Percentiles rank a stretch among this genome's conserved stretches.
These are phyloP conservation scores for Bruguiera parviflora DNA, from an alignment of 345 rosid genomes.

Conservation along the genomic window DNA sequence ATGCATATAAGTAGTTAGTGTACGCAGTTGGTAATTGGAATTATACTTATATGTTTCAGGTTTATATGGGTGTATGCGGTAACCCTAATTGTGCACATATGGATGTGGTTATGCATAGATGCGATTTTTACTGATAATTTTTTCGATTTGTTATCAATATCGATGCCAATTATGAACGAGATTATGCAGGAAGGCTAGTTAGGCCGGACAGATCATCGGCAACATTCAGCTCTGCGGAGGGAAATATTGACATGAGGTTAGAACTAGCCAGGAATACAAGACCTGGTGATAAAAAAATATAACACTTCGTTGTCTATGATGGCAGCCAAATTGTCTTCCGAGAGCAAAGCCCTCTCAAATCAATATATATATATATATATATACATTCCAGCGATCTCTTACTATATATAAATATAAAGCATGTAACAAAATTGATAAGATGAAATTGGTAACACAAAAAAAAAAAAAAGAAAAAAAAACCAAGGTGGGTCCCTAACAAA, in stretches of 20 bases:
- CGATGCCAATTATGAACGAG: background rate
- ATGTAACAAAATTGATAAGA: background rate
- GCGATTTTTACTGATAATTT: too few relatives aligned
- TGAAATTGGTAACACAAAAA: too few relatives aligned
- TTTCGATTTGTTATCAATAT: background rate
- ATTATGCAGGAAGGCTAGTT: slow-evolving; percentile 1
- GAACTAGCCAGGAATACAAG: background rate
- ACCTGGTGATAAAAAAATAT: background rate
- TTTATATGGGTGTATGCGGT: too few relatives aligned
- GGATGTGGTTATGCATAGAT: too few relatives aligned
- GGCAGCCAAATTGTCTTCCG: slow-evolving; percentile 16
- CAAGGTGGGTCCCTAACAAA: too few relatives aligned
- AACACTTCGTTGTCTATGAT: slow-evolving; percentile 1
- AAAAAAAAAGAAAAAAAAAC: too few relatives aligned
- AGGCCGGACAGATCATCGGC: slow-evolving; percentile 10
- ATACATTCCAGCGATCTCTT: too few relatives aligned
- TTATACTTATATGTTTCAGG: too few relatives aligned
- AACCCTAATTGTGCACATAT: too few relatives aligned
- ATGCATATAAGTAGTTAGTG: too few relatives aligned
- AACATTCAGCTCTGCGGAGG: slow-evolving; percentile 2
- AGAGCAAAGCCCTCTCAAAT: slow-evolving; percentile 7
- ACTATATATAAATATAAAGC: background rate
- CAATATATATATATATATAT: background rate
- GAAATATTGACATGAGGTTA: slow-evolving; percentile 3
- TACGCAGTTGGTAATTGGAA: too few relatives aligned